Evolutionary conservation across 2,329 filamentous ascomycete genomes (phyloP).

Genomic region (Clarireedia sp.): DNA sequence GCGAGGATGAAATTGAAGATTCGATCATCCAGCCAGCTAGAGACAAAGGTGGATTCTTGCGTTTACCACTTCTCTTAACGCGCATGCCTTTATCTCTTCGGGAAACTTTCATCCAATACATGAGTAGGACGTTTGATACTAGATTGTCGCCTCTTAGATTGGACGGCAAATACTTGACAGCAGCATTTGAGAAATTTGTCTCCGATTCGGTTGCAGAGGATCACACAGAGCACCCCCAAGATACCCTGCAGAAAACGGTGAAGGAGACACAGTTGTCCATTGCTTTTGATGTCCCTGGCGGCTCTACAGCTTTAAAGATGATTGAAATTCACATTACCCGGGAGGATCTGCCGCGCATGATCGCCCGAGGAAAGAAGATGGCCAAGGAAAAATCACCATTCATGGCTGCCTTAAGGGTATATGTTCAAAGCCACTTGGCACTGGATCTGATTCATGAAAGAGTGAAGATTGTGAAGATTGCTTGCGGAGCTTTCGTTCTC

Average conservation of each 20-base stretch:
- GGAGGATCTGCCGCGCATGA: conserved; percentile 31
- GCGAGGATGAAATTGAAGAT: conserved; percentile 8
- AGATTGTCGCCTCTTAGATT: conserved; percentile 33
- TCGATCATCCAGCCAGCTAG: conserved; percentile 10
- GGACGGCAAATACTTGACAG: conserved; percentile 31
- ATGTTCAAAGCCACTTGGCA: conserved; percentile 34
- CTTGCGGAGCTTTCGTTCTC: conserved; percentile 35
- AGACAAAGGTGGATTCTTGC: conserved; percentile 30
- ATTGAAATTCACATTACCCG: conserved; percentile 36
- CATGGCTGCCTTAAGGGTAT: conserved; percentile 32
- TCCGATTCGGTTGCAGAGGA: conserved; percentile 18
- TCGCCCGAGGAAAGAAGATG: conserved; percentile 21
- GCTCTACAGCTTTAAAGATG: conserved; percentile 29
- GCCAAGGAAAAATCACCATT: conserved; percentile 28
- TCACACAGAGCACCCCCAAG: conserved; percentile 13
- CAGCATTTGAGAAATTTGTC: conserved; percentile 26
- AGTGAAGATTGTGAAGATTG: conserved; percentile 34
- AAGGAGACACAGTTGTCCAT: conserved; percentile 24
- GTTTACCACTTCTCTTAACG: conserved; percentile 36
- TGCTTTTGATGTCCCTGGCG: conserved; percentile 24
- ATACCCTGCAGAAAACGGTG: conserved; percentile 15
- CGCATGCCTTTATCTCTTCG: conserved; percentile 38
- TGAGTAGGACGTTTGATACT: conserved; percentile 37
- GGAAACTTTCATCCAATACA: conserved; percentile 35
- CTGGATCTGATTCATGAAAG: conserved; percentile 33